Conservation (phyloP, 768 basidiomycete species). For the Termitomyces sp. region DNA sequence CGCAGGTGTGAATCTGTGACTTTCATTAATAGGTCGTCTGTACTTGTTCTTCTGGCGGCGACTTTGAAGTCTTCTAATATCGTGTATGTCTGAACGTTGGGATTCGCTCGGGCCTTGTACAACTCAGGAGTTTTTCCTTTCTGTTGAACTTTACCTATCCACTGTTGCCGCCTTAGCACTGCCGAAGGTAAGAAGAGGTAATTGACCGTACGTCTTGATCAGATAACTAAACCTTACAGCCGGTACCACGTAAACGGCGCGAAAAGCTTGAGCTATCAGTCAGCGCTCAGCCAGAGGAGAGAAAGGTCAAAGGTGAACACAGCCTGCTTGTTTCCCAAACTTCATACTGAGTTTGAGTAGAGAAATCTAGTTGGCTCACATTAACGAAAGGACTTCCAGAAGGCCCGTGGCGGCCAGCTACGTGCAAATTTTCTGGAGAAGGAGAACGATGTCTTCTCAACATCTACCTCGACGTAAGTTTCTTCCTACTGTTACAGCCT, state of each 20-base stretch:
- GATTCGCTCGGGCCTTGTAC: constrained; percentile 18
- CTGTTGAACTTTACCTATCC: constrained; percentile 59
- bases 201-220: background rate
- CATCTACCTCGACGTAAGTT: constrained; percentile 68
- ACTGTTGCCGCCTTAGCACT: constrained; percentile 40
- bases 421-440: constrained; percentile 66
- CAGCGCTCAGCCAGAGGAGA: constrained; percentile 29
- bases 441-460: constrained; percentile 62
- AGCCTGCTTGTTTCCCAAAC: background rate
- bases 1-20: background rate
- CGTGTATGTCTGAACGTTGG: constrained; percentile 28
- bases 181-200: constrained; percentile 45
- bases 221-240: constrained; percentile 20
- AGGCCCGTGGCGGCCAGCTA: constrained; percentile 67
- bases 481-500: background rate
- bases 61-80: background rate
- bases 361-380: constrained; percentile 70
- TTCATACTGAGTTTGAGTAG: constrained; percentile 27
- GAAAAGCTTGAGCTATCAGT: constrained; percentile 45
- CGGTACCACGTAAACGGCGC: constrained; percentile 43
- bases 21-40: background rate
- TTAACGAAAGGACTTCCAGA: constrained; percentile 44
- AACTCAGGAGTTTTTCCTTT: constrained; percentile 49
- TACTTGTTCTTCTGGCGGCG: background rate
- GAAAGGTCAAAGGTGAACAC: constrained; percentile 55